phyloP scores from a whole-genome alignment of 2,329 filamentous ascomycete species.

The Exophiala mesophila region DNA sequence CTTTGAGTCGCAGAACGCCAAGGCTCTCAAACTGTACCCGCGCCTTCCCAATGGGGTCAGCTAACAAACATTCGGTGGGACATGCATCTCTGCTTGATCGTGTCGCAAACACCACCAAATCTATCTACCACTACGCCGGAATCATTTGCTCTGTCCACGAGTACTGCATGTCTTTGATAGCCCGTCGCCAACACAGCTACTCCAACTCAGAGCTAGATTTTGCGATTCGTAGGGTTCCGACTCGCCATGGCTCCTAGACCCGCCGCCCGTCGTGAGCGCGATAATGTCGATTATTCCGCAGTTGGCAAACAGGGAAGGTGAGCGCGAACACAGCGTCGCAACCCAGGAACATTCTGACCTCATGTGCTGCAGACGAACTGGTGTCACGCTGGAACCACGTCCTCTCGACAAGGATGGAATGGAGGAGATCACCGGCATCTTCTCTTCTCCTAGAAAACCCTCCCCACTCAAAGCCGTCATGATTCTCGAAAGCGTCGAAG shows the following conservation, averaged over 20 bases:
- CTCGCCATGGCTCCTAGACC: conserved; percentile 19
- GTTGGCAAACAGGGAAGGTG: conserved; percentile 46
- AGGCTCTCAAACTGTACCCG: no score
- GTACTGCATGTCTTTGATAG: no score
- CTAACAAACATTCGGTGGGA: no score
- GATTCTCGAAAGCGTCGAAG: conserved; percentile 22
- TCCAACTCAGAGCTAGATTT: no score
- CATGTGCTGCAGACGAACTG: conserved; percentile 67
- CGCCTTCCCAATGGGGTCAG: no score
- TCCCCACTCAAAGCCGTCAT: conserved; percentile 36
- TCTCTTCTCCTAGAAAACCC: conserved; percentile 74
- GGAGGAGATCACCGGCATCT: conserved; percentile 79
- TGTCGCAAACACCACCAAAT: no score
- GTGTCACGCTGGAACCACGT: conserved; percentile 73
- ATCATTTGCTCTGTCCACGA: no score
- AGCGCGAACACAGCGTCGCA: background rate
- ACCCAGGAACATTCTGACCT: conserved; percentile 11
- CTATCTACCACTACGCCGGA: no score
- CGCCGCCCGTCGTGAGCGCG: conserved; percentile 35
- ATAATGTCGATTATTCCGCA: conserved; percentile 43
- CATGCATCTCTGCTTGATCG: no score
- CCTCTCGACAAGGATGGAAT: conserved; percentile 87
- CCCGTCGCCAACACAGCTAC: no score
- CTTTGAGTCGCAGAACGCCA: no score
- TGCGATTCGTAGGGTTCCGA: no score